Conservation (phyloP, 257 asterid species). For the Rehmannia glutinosa region DNA sequence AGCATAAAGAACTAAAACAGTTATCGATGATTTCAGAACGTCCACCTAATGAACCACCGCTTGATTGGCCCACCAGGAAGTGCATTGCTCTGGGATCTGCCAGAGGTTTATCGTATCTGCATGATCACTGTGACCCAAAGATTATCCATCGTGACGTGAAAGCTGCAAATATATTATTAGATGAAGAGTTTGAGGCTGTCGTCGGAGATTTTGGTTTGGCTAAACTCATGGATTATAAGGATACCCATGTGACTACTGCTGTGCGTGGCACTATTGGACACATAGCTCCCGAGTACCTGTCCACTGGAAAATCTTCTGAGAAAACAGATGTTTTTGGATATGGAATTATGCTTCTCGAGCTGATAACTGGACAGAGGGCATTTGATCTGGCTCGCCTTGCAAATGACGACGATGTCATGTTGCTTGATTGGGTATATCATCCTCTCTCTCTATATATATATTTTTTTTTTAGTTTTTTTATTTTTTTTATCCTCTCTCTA, state of each 20-base stretch:
- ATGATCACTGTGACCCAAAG: constrained; percentile 53
- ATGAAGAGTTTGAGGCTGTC: constrained; percentile 54
- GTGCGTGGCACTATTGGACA: constrained; percentile 54
- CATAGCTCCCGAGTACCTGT: constrained; percentile 50
- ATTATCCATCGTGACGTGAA: constrained; percentile 55
- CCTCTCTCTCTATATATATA: not conserved
- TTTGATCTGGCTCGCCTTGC: constrained; percentile 60
- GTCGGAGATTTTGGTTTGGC: constrained; percentile 61
- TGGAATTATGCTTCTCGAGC: constrained; percentile 59
- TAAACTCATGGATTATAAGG: constrained; percentile 56
- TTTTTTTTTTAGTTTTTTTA: too few species aligned
- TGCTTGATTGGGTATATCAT: constrained; percentile 45
- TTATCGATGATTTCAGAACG: constrained; percentile 34
- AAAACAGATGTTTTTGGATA: constrained; percentile 54
- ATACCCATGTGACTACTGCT: constrained; percentile 53
- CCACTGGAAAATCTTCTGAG: constrained; percentile 54
- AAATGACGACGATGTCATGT: constrained; percentile 56
- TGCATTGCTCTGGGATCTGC: constrained; percentile 56
- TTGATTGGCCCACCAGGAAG: constrained; percentile 49
- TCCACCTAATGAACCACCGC: constrained; percentile 45
- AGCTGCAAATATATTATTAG: constrained; percentile 54
- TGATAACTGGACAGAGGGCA: constrained; percentile 56
- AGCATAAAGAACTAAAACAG: not conserved
- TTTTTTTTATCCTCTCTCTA: not conserved
- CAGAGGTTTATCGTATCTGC: constrained; percentile 49